Base-by-base conservation (phyloP, 2,329 filamentous ascomycete genomes). In the Monosporascus sp. region DNA sequence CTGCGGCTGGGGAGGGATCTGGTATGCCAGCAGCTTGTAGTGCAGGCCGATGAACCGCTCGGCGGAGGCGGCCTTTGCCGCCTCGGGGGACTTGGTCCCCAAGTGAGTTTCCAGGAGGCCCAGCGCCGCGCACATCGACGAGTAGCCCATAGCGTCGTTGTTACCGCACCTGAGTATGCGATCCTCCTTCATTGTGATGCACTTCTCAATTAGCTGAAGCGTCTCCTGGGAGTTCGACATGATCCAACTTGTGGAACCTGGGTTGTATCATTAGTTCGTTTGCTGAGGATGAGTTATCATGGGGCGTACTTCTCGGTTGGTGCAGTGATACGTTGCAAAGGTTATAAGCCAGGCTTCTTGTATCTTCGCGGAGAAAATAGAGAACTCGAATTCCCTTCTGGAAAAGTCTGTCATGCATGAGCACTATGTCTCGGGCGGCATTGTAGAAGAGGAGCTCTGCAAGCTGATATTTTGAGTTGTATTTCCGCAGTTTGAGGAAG, bases 381-480 rank as follows among this genome's bases (percentile, higher is more conserved):
- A 84, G 71, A 14, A 78, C 77, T 38, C 81, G 76, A 50, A 84
- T 75, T 25, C 80, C 80, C 60, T 80, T 80, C 56, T 83, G 77
- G 53, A 78, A 79, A 35, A 84, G 74, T 59, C 80, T 80, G 63
- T 84, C 80, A 63, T 83, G 79, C 56, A 84, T 72, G n/a, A 84
- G 70, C 1, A 84, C 79, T 60, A 84, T 80, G 57, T 84, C 81
- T 37, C 81, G 75, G 1, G 81, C 81, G 1, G 81, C 80, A 52
- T 81, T 83, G 67, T 84, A 84, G 71, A 83, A 84, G 47, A 84
- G 78, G 53, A 83, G 81, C 58, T 84, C 81, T 1, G 81, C 83
- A 61, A 81, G 80, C 60, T 84, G 81, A 62, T 83, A 84, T 58
- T 81, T 81, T 52, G 80, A 80, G 65, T 83, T 81, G 55, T 75